These are phyloP conservation scores for Excoecaria agallocha DNA, from an alignment of 345 rosid genomes.

Conservation along the genomic window DNA sequence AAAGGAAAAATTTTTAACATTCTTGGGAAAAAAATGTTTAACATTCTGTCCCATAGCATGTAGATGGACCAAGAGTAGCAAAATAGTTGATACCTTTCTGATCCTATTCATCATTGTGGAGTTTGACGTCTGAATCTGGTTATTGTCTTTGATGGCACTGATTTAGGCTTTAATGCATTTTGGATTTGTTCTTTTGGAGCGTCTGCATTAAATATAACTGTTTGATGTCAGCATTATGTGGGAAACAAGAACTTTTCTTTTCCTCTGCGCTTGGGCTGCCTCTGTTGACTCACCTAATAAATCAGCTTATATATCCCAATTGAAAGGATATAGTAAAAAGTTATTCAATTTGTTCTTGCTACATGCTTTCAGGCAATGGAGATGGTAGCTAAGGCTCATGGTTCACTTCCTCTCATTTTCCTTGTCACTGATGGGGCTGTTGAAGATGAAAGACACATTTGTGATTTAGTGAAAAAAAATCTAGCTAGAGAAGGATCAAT, in stretches of 20 bases:
- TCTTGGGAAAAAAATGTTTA: not conserved
- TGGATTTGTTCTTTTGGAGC: not conserved
- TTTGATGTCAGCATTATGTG: not conserved
- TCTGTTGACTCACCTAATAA: not conserved
- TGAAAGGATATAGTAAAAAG: not conserved
- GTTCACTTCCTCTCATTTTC: constrained; percentile 72
- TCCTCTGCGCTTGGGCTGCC: not conserved
- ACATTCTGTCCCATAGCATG: not conserved
- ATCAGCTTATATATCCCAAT: not conserved
- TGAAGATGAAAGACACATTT: constrained; percentile 84
- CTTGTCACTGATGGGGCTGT: constrained; percentile 92
- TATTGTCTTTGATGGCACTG: not conserved
- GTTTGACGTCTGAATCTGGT: not conserved
- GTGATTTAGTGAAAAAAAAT: constrained; percentile 62
- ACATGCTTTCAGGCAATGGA: constrained; percentile 73
- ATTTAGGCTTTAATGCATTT: not conserved
- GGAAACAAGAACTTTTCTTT: not conserved
- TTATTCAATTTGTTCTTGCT: not conserved
- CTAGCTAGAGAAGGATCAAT: constrained; percentile 45
- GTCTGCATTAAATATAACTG: not conserved
- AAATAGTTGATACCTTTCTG: not conserved
- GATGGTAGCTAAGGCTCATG: constrained; percentile 57
- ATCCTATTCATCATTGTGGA: not conserved
- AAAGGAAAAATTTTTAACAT: not conserved
- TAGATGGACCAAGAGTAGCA: not conserved